Conservation (phyloP, 257 asterid species). For the Marsdenia floribunda region DNA sequence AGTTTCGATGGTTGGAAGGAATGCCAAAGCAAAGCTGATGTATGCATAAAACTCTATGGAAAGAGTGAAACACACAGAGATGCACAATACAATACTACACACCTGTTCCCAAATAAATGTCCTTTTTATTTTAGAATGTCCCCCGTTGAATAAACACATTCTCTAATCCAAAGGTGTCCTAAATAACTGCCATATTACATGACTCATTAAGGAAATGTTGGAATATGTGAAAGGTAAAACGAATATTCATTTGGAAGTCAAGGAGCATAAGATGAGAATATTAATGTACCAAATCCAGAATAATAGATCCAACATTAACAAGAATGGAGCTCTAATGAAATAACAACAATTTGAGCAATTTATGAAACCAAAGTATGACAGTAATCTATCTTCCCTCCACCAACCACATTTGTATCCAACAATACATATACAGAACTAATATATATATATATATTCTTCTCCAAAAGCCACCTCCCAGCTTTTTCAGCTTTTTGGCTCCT, state of each 20-base stretch:
- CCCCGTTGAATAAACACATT: not conserved
- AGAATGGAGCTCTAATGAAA: not conserved
- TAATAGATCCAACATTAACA: not conserved
- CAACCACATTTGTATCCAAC: conserved; percentile 1
- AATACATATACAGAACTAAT: not conserved
- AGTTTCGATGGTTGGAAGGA: not conserved
- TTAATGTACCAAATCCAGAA: not conserved
- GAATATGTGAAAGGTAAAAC: not conserved
- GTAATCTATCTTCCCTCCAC: not conserved
- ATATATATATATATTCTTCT: too few species aligned
- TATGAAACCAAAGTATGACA: not conserved
- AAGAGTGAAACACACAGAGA: not conserved
- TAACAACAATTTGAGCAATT: not conserved
- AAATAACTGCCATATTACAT: not conserved
- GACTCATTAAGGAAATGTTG: not conserved
- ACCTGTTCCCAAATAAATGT: not conserved
- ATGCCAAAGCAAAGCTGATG: not conserved
- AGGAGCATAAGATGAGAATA: not conserved
- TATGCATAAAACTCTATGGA: not conserved
- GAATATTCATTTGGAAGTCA: not conserved
- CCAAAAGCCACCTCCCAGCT: not conserved
- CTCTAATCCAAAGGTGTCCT: not conserved
- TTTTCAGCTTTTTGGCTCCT: not conserved
- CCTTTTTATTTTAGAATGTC: not conserved
- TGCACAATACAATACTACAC: not conserved